phyloP scores from a whole-genome alignment of 768 basidiomycete species.

The Lactarius trivialis region DNA sequence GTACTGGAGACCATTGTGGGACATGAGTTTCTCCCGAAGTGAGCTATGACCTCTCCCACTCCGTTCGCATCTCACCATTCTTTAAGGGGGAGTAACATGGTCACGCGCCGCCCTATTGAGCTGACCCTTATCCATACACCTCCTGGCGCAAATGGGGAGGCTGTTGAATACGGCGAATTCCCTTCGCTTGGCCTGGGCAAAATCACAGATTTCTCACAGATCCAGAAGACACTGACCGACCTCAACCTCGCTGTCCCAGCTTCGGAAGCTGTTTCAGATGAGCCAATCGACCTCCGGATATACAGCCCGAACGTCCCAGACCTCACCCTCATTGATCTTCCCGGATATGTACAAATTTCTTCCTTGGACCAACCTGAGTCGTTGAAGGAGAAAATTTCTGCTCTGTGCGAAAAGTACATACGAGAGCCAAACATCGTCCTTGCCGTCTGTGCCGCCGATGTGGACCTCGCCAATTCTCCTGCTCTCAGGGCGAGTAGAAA shows the following conservation, averaged over 20 bases:
- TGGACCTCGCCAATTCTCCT: conserved; percentile 96
- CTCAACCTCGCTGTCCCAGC: conserved; percentile 90
- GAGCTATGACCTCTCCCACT: conserved; percentile 30
- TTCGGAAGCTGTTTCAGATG: conserved; percentile 86
- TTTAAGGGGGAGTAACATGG: conserved; percentile 95
- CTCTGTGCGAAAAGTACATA: conserved; percentile 92
- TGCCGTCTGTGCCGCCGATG: conserved; percentile 98
- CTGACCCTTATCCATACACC: conserved; percentile 94
- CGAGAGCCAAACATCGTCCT: conserved; percentile 99
- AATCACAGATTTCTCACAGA: conserved; percentile 84
- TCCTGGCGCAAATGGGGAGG: conserved; percentile 43
- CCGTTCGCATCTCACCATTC: conserved; percentile 6
- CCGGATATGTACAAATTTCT: conserved; percentile 93
- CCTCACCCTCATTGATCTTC: conserved; percentile 93
- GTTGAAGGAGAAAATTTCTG: conserved; percentile 87
- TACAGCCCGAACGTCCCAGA: conserved; percentile 95
- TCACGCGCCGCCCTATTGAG: conserved; percentile 96
- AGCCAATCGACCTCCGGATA: conserved; percentile 95
- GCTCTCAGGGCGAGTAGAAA: conserved; percentile 88
- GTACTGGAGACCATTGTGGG: conserved; percentile 97
- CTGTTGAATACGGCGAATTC: conserved; percentile 89
- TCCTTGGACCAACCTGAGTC: conserved; percentile 94
- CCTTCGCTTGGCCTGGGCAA: conserved; percentile 84
- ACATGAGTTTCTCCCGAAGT: conserved; percentile 98
- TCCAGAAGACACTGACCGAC: conserved; percentile 90